phyloP scores from a whole-genome alignment of 2,329 filamentous ascomycete species.

The Neofusicoccum sp. region DNA sequence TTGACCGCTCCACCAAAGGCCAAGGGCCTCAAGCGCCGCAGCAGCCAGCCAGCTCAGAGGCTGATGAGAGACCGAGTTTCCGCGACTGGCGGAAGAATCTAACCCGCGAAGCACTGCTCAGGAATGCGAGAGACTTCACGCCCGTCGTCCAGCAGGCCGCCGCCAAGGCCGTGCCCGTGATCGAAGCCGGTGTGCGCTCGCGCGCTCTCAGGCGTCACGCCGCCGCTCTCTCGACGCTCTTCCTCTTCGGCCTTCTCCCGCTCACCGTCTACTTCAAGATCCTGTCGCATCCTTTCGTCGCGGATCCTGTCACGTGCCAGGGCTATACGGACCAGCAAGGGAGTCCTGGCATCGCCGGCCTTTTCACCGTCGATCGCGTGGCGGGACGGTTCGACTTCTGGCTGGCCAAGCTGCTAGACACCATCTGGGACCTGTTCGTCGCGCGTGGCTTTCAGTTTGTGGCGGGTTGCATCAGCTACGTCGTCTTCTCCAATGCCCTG shows the following conservation, averaged over 20 bases:
- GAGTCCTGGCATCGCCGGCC: slow-evolving; percentile 3
- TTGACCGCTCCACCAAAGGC: not conserved
- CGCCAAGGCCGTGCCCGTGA: not conserved
- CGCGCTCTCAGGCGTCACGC: not conserved
- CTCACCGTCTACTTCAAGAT: not conserved
- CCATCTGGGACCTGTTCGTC: slow-evolving; percentile 34
- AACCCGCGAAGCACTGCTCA: not conserved
- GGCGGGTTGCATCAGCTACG: slow-evolving; percentile 30
- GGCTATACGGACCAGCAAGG: not conserved
- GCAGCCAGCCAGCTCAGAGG: not conserved
- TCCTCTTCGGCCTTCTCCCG: not conserved
- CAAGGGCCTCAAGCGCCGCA: not conserved
- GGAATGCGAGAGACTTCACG: not conserved
- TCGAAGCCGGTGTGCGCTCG: not conserved
- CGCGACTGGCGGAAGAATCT: not conserved
- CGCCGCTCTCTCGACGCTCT: not conserved
- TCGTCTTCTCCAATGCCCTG: slow-evolving; percentile 35
- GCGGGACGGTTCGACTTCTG: slow-evolving; percentile 30
- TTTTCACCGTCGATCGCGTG: slow-evolving; percentile 31
- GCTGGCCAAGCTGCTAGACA: slow-evolving; percentile 36
- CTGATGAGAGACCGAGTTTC: not conserved
- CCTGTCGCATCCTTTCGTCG: not conserved
- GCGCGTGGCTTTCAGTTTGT: slow-evolving; percentile 34
- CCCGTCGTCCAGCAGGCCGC: not conserved
- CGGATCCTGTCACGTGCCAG: not conserved